Conservation (phyloP, 768 basidiomycete species). For the Paxillus involutus region DNA sequence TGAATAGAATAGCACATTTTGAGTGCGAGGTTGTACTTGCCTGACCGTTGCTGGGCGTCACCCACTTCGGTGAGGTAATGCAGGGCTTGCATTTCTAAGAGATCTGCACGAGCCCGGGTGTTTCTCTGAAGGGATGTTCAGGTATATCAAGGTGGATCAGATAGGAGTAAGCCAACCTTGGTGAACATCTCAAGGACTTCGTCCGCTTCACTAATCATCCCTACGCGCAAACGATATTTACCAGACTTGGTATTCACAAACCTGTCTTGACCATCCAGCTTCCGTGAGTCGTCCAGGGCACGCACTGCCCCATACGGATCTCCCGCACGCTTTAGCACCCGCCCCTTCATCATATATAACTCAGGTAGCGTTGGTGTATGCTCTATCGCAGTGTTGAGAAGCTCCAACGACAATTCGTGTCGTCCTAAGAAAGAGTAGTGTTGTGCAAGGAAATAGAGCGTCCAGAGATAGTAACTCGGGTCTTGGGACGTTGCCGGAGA, state of each 20-base stretch:
- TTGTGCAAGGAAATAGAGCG: conserved; percentile 91
- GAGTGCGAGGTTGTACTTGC: conserved; percentile 74
- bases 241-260: conserved; percentile 93
- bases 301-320: conserved; percentile 74
- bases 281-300: conserved; percentile 76
- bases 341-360: conserved; percentile 76
- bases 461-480: conserved; percentile 90
- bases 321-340: conserved; percentile 83
- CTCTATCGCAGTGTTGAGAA: conserved; percentile 62
- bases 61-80: conserved; percentile 85
- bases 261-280: conserved; percentile 90
- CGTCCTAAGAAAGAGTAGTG: conserved; percentile 70
- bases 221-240: conserved; percentile 87
- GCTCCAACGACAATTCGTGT: conserved; percentile 48
- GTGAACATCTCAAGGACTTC: conserved; percentile 84
- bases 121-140: conserved; percentile 71
- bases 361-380: conserved; percentile 97
- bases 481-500: conserved; percentile 29
- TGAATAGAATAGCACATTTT: conserved; percentile 80
- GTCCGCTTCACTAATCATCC: conserved; percentile 73
- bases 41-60: conserved; percentile 61
- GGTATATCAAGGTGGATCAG: background rate
- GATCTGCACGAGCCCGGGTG: conserved; percentile 72
- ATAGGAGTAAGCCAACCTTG: conserved; percentile 56
- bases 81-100: conserved; percentile 95